Percentiles rank a stretch among this genome's conserved stretches.
phyloP scores from a whole-genome alignment of 495 filamentous ascomycete genomes.

The Hyaloscypha finlandica region DNA sequence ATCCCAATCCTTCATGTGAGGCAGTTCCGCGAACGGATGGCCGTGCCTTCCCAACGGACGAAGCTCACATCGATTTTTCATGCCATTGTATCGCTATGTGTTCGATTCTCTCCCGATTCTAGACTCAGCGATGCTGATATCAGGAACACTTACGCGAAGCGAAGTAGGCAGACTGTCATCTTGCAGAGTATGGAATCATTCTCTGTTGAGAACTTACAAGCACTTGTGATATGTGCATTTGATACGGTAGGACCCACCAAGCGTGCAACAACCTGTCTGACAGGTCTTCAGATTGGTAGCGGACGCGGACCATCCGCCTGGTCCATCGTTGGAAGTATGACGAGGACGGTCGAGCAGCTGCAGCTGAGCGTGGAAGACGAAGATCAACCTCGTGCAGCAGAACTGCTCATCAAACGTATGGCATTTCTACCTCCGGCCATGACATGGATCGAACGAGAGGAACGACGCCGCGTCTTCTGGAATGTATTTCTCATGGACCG shows the following conservation, averaged over 20 bases:
- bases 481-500: slow-evolving; percentile 45
- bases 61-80: slow-evolving; percentile 36
- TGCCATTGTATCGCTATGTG: slow-evolving; percentile 32
- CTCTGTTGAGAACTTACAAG: slow-evolving; percentile 41
- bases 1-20: slow-evolving; percentile 42
- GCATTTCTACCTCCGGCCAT: slow-evolving; percentile 27
- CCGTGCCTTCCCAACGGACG: slow-evolving; percentile 19
- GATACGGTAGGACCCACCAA: slow-evolving; percentile 7
- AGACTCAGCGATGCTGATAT: slow-evolving; percentile 22
- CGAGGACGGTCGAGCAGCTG: slow-evolving; percentile 43
- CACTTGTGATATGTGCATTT: slow-evolving; percentile 39
- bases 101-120: slow-evolving; percentile 27
- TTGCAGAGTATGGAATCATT: slow-evolving; percentile 37
- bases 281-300: slow-evolving; percentile 33
- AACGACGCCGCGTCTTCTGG: slow-evolving; percentile 43
- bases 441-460: slow-evolving; percentile 41
- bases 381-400: slow-evolving; percentile 7
- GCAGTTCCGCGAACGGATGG: slow-evolving; percentile 31
- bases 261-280: no score
- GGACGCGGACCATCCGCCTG: slow-evolving; percentile 35
- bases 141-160: slow-evolving; percentile 29
- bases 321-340: slow-evolving; percentile 41
- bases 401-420: slow-evolving; percentile 32
- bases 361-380: slow-evolving; percentile 41
- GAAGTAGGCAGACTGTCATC: slow-evolving; percentile 30